phyloP scores from a whole-genome alignment of 108 stramenopile species.

The Cyclotella cryptica region DNA sequence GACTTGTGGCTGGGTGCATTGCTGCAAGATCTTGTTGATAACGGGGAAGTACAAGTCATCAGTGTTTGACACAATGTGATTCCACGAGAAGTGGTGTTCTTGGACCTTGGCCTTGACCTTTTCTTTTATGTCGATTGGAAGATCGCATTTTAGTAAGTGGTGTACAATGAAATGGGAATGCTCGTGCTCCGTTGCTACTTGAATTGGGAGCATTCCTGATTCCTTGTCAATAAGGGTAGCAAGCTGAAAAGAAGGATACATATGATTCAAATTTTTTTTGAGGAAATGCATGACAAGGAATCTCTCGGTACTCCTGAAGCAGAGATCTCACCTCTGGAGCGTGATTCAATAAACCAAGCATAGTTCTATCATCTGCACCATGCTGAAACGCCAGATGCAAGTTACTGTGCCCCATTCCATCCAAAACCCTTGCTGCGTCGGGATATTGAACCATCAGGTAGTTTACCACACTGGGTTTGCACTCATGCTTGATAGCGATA shows the following conservation, averaged over 20 bases:
- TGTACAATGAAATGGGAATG: slow-evolving; percentile 90
- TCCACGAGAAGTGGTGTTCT: slow-evolving; percentile 90
- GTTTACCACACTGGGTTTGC: slow-evolving; percentile 75
- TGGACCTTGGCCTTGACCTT: slow-evolving; percentile 83
- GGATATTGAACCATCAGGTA: slow-evolving; percentile 80
- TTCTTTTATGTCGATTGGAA: slow-evolving; percentile 88
- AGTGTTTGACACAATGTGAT: slow-evolving; percentile 82
- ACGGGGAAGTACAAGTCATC: slow-evolving; percentile 90
- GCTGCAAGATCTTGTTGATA: slow-evolving; percentile 85
- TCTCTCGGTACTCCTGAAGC: not conserved
- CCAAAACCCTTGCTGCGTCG: slow-evolving; percentile 71
- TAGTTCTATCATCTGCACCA: slow-evolving; percentile 82
- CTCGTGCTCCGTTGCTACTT: slow-evolving; percentile 85
- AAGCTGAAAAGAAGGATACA: slow-evolving; percentile 27
- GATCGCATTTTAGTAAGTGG: slow-evolving; percentile 81
- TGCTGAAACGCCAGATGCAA: slow-evolving; percentile 79
- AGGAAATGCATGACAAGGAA: not conserved
- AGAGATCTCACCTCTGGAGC: slow-evolving; percentile 69
- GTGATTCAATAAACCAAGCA: slow-evolving; percentile 82
- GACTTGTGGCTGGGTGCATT: slow-evolving; percentile 91
- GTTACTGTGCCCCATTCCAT: slow-evolving; percentile 85
- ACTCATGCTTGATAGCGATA: slow-evolving; percentile 81
- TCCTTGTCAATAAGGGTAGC: slow-evolving; percentile 72
- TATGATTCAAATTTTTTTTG: not conserved
- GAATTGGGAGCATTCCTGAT: slow-evolving; percentile 86